These are phyloP conservation scores for Eucalyptus microcorys DNA, from an alignment of 345 rosid species.

Conservation along the genomic window DNA sequence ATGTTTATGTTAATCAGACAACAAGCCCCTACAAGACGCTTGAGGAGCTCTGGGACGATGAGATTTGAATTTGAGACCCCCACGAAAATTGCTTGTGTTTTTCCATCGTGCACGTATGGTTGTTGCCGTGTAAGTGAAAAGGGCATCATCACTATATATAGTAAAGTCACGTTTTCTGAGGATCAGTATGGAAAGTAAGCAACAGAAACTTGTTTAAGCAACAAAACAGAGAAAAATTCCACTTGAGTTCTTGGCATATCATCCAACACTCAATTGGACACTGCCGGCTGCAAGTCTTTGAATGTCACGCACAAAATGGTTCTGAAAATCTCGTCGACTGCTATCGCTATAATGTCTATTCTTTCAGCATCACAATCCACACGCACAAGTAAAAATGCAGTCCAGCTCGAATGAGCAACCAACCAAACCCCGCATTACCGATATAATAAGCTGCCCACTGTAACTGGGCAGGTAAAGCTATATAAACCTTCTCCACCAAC, in stretches of 20 bases:
- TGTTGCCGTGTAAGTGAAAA: neutral
- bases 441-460: neutral
- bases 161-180: neutral
- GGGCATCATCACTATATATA: neutral
- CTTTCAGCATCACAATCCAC: neutral
- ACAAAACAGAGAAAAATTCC: neutral
- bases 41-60: conserved; percentile 69
- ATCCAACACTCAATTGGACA: neutral
- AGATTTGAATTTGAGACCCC: conserved; percentile 23
- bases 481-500: neutral
- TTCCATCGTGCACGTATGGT: neutral
- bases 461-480: neutral
- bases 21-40: conserved; percentile 71
- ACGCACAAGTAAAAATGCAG: neutral
- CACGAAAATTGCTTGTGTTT: neutral
- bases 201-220: neutral
- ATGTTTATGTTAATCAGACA: conserved; percentile 48
- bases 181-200: neutral
- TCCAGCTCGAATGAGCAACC: neutral
- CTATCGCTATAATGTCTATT: neutral
- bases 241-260: neutral
- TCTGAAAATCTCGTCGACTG: neutral
- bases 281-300: neutral
- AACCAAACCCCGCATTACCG: neutral
- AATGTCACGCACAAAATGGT: neutral